phyloP scores from a whole-genome alignment of 306 rosid species.

The Cajanus cajan region DNA sequence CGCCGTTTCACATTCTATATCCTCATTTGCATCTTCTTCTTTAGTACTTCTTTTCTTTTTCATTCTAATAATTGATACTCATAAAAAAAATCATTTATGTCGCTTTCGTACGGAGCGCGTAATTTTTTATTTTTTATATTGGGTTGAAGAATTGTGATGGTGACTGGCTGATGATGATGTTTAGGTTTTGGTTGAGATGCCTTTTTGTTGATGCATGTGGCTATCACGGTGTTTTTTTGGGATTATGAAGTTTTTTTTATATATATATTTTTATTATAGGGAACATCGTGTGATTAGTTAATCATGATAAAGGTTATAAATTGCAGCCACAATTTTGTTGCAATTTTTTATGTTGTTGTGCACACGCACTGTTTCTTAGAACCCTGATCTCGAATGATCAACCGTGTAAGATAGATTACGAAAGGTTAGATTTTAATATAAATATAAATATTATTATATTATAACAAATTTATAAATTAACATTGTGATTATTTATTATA shows the following conservation, averaged over 20 bases:
- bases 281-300: neutral
- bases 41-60: neutral
- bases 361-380: neutral
- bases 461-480: neutral
- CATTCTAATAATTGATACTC: too few species aligned
- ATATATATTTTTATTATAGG: neutral
- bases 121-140: neutral
- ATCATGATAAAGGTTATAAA: neutral
- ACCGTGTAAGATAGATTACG: neutral
- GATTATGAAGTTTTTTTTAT: neutral
- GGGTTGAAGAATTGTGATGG: neutral
- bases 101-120: constrained; percentile 17
- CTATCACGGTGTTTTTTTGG: neutral
- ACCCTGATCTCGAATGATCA: neutral
- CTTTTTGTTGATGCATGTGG: constrained; percentile 2
- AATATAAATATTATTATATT: neutral
- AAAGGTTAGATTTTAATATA: neutral
- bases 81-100: neutral
- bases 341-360: neutral
- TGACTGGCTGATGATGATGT: constrained; percentile 18
- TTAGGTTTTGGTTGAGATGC: neutral
- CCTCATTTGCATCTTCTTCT: neutral
- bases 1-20: neutral
- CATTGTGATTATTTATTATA: too few species aligned
- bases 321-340: neutral